Conservation (phyloP, 179 eudicot genomes). For the Actinidia arguta region DNA sequence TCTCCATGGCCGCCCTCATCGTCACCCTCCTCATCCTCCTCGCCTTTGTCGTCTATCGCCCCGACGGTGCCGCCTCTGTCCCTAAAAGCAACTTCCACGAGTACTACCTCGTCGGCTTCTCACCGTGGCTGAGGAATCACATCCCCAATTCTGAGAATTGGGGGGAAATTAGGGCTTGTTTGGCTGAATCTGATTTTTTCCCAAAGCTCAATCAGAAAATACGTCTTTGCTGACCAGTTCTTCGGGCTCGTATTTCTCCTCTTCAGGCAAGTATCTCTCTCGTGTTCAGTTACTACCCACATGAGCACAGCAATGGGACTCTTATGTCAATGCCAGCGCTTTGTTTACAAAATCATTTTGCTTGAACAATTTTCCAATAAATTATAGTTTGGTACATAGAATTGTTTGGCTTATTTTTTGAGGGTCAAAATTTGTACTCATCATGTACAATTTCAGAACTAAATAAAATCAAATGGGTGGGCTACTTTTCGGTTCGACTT, state of each 20-base stretch:
- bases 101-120: constrained; percentile 76
- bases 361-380: too few relatives aligned
- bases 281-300: too few relatives aligned
- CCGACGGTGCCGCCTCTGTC: constrained; percentile 57
- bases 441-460: too few relatives aligned
- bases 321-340: too few relatives aligned
- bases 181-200: constrained; percentile 60
- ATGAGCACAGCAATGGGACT: too few relatives aligned
- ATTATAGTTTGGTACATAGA: too few relatives aligned
- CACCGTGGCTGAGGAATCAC: constrained; percentile 73
- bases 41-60: constrained; percentile 79
- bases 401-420: too few relatives aligned
- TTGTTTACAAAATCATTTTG: too few relatives aligned
- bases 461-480: too few relatives aligned
- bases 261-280: constrained; percentile 58
- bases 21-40: constrained; percentile 56
- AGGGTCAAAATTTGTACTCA: too few relatives aligned
- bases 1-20: constrained; percentile 84
- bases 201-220: constrained; percentile 58
- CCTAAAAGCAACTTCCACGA: constrained; percentile 65
- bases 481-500: too few relatives aligned
- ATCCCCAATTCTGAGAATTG: constrained; percentile 58
- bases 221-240: constrained; percentile 54
- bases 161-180: constrained; percentile 76
- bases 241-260: constrained; percentile 80